These are phyloP conservation scores for Irpex sp. DNA, from an alignment of 1,284 basidiomycete species.

Conservation along the genomic window DNA sequence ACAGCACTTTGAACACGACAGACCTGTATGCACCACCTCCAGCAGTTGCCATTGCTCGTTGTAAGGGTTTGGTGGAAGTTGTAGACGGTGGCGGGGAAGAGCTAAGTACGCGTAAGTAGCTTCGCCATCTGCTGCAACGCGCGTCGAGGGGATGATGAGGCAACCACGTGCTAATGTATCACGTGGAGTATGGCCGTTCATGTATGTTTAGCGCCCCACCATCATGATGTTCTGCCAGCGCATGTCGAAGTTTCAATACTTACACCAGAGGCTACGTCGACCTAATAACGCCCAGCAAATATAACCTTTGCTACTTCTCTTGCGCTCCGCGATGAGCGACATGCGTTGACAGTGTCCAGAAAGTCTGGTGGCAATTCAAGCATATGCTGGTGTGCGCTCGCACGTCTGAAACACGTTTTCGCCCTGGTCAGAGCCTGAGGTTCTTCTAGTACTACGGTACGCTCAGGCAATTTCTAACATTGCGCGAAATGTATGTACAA, in stretches of 20 bases:
- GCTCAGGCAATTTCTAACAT: background rate
- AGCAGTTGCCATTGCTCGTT: slow-evolving; percentile 52
- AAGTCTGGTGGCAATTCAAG: too few relatives aligned
- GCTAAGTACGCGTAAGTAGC: slow-evolving; percentile 26
- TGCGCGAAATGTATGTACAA: background rate
- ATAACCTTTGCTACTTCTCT: too few relatives aligned
- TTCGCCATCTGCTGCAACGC: slow-evolving; percentile 9
- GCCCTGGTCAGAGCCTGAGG: too few relatives aligned
- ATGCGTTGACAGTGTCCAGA: too few relatives aligned
- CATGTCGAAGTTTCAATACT: background rate
- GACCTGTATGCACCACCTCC: slow-evolving; percentile 85
- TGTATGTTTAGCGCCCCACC: background rate
- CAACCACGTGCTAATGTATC: slow-evolving; percentile 8
- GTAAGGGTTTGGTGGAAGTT: slow-evolving; percentile 1
- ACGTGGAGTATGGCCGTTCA: background rate
- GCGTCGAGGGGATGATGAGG: slow-evolving; percentile 5
- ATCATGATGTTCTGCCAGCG: background rate
- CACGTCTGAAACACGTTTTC: too few relatives aligned
- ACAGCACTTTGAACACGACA: slow-evolving; percentile 4
- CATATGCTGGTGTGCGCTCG: too few relatives aligned
- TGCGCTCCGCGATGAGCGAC: too few relatives aligned
- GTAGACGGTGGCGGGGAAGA: slow-evolving; percentile 1
- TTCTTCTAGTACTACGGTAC: background rate
- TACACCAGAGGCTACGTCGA: too few relatives aligned
- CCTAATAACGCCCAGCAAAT: too few relatives aligned